Conservation (phyloP, 2,329 filamentous ascomycete species). For the Exophiala phaeomuriformis region DNA sequence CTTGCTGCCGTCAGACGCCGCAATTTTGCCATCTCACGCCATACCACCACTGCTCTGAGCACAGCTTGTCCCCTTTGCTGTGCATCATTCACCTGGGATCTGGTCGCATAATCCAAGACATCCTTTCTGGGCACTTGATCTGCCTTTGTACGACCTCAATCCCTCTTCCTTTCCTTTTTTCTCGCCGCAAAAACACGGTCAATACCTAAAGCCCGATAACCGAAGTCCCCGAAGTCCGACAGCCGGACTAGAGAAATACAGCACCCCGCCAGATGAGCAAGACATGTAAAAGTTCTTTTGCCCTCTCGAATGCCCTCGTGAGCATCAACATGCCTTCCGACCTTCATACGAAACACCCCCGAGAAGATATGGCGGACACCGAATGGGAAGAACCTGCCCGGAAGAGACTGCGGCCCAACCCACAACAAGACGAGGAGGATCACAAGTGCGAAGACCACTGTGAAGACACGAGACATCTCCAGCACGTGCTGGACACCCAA, state of each 20-base stretch:
- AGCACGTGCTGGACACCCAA: slow-evolving; percentile 26
- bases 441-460: slow-evolving; percentile 4
- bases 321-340: slow-evolving; percentile 13
- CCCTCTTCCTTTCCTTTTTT: background rate
- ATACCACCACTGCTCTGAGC: background rate
- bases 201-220: background rate
- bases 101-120: background rate
- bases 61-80: background rate
- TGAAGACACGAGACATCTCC: slow-evolving; percentile 21
- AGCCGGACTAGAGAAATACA: background rate
- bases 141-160: background rate
- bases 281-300: slow-evolving; percentile 1
- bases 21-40: slow-evolving; percentile 3
- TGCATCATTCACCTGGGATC: background rate
- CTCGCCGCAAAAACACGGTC: background rate
- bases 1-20: background rate
- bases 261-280: background rate
- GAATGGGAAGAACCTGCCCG: slow-evolving; percentile 14
- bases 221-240: background rate
- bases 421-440: slow-evolving; percentile 4
- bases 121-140: background rate
- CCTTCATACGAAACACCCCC: slow-evolving; percentile 10
- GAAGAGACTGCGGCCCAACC: background rate
- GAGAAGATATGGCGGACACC: background rate
- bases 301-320: background rate